Percentiles rank a stretch among this genome's conserved stretches.
These are phyloP conservation scores for Neospora caninum DNA, from an alignment of 169 alveolate species.

Conservation along the genomic window DNA sequence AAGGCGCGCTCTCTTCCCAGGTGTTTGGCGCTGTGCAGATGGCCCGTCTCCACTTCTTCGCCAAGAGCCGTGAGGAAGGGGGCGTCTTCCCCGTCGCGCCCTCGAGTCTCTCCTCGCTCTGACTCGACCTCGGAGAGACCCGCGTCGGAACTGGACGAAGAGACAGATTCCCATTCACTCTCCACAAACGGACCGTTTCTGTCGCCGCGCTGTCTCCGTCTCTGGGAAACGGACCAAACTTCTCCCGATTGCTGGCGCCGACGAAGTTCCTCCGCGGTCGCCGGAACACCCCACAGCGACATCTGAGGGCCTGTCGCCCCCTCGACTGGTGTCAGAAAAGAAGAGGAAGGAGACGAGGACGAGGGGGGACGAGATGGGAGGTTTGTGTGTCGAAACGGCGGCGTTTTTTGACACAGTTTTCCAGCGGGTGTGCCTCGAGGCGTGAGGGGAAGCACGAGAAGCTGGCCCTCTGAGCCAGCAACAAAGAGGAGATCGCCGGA, in stretches of 20 bases:
- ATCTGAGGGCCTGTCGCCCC: neutral
- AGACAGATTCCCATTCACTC: neutral
- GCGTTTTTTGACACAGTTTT: neutral
- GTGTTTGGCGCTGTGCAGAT: neutral
- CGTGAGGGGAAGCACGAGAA: neutral
- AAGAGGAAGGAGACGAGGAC: too few species aligned
- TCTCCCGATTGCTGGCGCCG: neutral
- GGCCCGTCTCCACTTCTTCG: neutral
- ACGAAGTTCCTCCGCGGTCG: neutral
- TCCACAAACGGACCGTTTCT: neutral
- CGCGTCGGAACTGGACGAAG: neutral
- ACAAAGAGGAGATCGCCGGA: conserved; percentile 6
- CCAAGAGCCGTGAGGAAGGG: neutral
- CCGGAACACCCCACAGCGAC: neutral
- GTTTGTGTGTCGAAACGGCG: neutral
- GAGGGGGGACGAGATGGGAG: too few species aligned
- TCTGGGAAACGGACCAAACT: too few species aligned
- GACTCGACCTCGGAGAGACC: neutral
- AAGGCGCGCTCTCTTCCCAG: neutral
- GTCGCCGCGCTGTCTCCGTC: neutral
- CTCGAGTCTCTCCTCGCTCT: neutral
- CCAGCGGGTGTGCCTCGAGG: neutral
- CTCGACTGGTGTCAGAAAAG: neutral
- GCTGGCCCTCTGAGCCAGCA: neutral
- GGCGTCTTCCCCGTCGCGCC: neutral